Percentiles rank a stretch among this genome's conserved stretches.
phyloP scores from a whole-genome alignment of 352 stramenopile genomes.

The Globisporangium canariense region DNA sequence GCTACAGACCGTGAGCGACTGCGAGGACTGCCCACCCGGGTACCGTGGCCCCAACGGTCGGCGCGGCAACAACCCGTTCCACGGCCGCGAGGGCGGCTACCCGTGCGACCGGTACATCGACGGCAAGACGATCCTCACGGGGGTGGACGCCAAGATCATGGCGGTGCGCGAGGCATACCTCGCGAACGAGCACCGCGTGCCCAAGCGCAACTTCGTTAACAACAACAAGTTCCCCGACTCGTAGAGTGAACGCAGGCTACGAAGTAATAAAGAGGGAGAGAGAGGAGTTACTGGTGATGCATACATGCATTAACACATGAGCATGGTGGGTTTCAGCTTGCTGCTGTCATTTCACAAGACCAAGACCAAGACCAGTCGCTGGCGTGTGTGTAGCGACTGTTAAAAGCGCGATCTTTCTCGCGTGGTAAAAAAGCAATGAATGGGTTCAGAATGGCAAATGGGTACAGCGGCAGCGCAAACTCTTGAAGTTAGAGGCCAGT shows the following conservation, averaged over 20 bases:
- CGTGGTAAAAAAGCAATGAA: too few relatives aligned
- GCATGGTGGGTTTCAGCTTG: too few relatives aligned
- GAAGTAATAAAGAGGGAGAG: not conserved
- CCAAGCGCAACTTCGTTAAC: conserved; percentile 16
- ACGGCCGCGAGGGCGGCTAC: conserved; percentile 42
- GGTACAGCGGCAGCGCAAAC: too few relatives aligned
- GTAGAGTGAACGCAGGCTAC: not conserved
- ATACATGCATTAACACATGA: too few relatives aligned
- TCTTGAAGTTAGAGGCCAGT: too few relatives aligned
- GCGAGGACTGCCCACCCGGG: conserved; percentile 45
- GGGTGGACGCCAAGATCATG: conserved; percentile 30
- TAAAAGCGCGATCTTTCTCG: too few relatives aligned
- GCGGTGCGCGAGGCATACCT: conserved; percentile 31
- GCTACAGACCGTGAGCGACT: conserved; percentile 53
- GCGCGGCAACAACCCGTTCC: conserved; percentile 47
- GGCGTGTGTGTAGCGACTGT: too few relatives aligned
- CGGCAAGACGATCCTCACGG: conserved; percentile 42
- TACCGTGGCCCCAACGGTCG: conserved; percentile 62
- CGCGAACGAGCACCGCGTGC: conserved; percentile 10
- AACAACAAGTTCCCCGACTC: conserved; percentile 12
- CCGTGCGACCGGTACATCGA: conserved; percentile 55
- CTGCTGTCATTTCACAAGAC: too few relatives aligned
- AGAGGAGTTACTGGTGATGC: not conserved
- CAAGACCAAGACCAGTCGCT: too few relatives aligned
- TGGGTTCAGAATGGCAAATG: too few relatives aligned